Evolutionary conservation across 1,139 yeast species (phyloP).

Genomic region (Pichia cactophila): DNA sequence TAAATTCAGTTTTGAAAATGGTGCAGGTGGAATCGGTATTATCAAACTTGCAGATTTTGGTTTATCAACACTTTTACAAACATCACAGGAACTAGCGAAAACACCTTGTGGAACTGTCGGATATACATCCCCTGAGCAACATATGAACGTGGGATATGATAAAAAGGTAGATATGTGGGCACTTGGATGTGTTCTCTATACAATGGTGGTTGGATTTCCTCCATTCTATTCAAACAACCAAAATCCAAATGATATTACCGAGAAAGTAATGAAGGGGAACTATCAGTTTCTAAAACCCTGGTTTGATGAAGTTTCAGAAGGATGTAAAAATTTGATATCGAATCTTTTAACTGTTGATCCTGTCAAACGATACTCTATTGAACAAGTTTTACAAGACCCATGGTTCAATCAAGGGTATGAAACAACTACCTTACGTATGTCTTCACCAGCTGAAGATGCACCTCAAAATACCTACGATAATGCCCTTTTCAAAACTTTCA

Average conservation of each 20-base stretch:
- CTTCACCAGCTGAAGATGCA: conserved; percentile 22
- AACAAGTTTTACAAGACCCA: conserved; percentile 46
- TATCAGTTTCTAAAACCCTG: conserved; percentile 52
- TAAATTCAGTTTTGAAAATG: conserved; percentile 60
- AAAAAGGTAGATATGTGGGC: conserved; percentile 62
- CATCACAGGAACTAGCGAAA: conserved; percentile 41
- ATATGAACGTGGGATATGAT: conserved; percentile 50
- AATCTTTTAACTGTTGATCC: conserved; percentile 51
- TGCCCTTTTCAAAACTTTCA: conserved; percentile 20
- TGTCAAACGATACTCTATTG: conserved; percentile 42
- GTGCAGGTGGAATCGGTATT: conserved; percentile 83
- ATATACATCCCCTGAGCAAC: conserved; percentile 57
- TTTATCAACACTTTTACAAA: conserved; percentile 41
- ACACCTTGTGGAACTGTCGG: conserved; percentile 63
- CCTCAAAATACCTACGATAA: conserved; percentile 23
- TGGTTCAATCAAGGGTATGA: conserved; percentile 36
- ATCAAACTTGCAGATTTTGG: conserved; percentile 80
- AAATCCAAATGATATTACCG: conserved; percentile 46
- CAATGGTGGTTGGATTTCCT: conserved; percentile 55
- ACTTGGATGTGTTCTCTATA: conserved; percentile 53
- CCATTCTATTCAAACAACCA: conserved; percentile 49
- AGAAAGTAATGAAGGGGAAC: conserved; percentile 53
- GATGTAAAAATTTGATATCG: conserved; percentile 46
- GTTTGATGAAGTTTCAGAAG: conserved; percentile 55
- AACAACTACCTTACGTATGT: conserved; percentile 7